These are phyloP conservation scores for Aspergillus carlsbadensis DNA, from an alignment of 495 filamentous ascomycete genomes.

Conservation along the genomic window DNA sequence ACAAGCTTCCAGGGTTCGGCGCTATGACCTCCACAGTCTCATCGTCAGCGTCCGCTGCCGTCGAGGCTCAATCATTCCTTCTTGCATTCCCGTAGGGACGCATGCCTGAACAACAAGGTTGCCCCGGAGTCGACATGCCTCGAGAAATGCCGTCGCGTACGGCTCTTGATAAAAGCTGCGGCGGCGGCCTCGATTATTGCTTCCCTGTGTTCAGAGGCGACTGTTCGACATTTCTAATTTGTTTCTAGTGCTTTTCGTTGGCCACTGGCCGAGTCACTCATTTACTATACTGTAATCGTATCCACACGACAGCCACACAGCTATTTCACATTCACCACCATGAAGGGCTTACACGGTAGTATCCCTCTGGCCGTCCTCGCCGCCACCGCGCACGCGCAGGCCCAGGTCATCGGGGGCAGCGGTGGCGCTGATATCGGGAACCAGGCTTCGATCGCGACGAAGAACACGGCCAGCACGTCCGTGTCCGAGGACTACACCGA, in stretches of 20 bases:
- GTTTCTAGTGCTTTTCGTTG: not conserved
- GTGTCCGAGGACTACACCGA: conserved; percentile 30
- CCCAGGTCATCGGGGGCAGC: conserved; percentile 5
- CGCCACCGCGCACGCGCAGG: conserved; percentile 35
- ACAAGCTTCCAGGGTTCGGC: too few species aligned
- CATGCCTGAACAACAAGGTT: conserved; percentile 1
- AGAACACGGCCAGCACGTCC: conserved; percentile 14
- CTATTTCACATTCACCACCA: conserved; percentile 23
- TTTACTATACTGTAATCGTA: conserved; percentile 6
- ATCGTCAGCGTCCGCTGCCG: too few species aligned
- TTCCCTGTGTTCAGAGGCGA: conserved; percentile 7
- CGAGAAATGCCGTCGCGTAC: not conserved
- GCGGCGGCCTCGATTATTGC: conserved; percentile 9
- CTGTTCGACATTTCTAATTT: not conserved
- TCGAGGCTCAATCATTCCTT: too few species aligned
- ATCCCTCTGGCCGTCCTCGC: conserved; percentile 42
- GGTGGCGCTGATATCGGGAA: conserved; percentile 19
- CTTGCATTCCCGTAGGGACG: conserved; percentile 14
- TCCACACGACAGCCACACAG: too few species aligned
- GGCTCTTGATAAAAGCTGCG: conserved; percentile 22
- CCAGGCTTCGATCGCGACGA: conserved; percentile 13
- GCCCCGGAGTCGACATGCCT: conserved; percentile 12
- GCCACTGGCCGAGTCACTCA: conserved; percentile 11
- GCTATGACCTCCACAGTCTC: too few species aligned
- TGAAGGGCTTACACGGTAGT: conserved; percentile 43